Evolutionary conservation across 305 asterid species (phyloP), one percentile per base, ranked within the genome.

Genomic region (Rubia tinctorum): DNA sequence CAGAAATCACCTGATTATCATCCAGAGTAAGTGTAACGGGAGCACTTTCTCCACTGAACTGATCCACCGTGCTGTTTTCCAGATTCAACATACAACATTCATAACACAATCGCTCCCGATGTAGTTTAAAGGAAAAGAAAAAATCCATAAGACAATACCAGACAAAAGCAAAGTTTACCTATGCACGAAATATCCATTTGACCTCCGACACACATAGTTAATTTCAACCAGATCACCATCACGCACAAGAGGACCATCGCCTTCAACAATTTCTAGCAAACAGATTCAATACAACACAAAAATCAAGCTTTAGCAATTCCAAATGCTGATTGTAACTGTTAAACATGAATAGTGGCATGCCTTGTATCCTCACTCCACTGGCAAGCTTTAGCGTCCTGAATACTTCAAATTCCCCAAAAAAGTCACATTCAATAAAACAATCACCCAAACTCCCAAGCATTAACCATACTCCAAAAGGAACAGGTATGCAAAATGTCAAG

Each of bases 151-250:
- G 15, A 23, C 66, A 63, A 13, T 9, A 67, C 17, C 39, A 13
- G 17, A 8, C 39, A 77, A 75, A 78, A 66, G 60, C 51, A 7
- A 20, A 59, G 37, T 12, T 51, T 88, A 94, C 98, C 98, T 90
- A 68, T 94, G 93, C 73, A 94, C 97, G 80, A 94, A 94, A 76
- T 90, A 94, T 76, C 99, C 99, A 88, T 94, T 94, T 56, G 98
- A 88, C 71, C 98, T 79, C 58, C 98, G 82, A 78, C 99, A 94
- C 3, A 94, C 96, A 76, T 94, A 94, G 83, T 91, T 91, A 70
- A 94, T 80, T 78, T 91, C 90, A 53, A 94, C 96, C 2, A 83
- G 65, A 84, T 94, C 97, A 70, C 96, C 96, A 77, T 90, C 93
- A 66, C 15, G 83, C 70, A 91, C 97, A 82, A 86, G 92, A 44